A percentile compares a stretch with the other conserved stretches of the same genome.
These are phyloP conservation scores for Pythium volutum DNA, from an alignment of 352 stramenopile species.

Conservation along the genomic window DNA sequence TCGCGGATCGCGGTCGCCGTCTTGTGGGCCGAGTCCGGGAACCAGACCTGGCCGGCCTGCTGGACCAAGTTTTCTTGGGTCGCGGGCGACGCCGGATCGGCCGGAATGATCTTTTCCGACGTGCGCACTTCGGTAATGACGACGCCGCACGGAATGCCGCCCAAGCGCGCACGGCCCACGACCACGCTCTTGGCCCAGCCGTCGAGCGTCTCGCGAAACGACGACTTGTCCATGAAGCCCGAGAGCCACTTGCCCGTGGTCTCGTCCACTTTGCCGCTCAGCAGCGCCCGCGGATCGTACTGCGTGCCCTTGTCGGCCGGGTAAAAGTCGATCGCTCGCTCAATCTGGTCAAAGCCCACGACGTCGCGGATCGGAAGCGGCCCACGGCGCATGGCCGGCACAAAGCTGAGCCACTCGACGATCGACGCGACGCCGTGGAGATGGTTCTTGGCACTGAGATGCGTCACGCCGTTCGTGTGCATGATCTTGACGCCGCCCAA, in stretches of 20 bases:
- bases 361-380: conserved; percentile 85
- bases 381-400: conserved; percentile 90
- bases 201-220: conserved; percentile 97
- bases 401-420: conserved; percentile 98
- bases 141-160: conserved; percentile 98
- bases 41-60: conserved; percentile 99
- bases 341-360: conserved; percentile 78
- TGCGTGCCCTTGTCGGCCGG: conserved; percentile 91
- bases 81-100: conserved; percentile 96
- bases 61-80: conserved; percentile 97
- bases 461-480: conserved; percentile 99
- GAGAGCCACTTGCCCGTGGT: conserved; percentile 77
- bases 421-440: conserved; percentile 94
- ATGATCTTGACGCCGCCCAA: conserved; percentile 99
- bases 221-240: conserved; percentile 98
- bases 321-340: conserved; percentile 89
- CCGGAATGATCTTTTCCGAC: conserved; percentile 95
- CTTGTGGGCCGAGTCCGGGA: conserved; percentile 99
- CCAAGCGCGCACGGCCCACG: conserved; percentile 95
- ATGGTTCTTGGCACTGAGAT: conserved; percentile 97
- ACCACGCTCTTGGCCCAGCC: conserved; percentile 99
- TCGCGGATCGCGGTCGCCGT: conserved; percentile 99
- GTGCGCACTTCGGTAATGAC: conserved; percentile 99
- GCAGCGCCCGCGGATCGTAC: conserved; percentile 95
- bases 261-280: conserved; percentile 84